phyloP scores from a whole-genome alignment of 345 rosid species.

The Turnera subulata region DNA sequence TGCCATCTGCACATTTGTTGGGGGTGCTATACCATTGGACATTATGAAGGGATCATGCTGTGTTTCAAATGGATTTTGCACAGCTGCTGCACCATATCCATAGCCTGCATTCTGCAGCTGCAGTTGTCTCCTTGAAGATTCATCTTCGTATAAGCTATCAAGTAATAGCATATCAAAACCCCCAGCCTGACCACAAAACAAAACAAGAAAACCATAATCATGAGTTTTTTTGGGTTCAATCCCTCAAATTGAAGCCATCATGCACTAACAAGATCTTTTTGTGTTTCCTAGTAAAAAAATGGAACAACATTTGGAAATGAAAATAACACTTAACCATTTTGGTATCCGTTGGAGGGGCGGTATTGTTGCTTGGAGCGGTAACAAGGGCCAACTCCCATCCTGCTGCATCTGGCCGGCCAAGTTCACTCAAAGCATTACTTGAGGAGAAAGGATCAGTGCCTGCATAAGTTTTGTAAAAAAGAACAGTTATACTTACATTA shows the following conservation, averaged over 20 bases:
- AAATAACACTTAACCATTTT: slow-evolving; percentile 67
- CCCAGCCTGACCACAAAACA: slow-evolving; percentile 68
- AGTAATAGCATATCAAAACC: slow-evolving; percentile 83
- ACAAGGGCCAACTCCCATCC: slow-evolving; percentile 99
- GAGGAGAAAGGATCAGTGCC: slow-evolving; percentile 39
- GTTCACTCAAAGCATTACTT: slow-evolving; percentile 43
- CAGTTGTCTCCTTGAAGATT: slow-evolving; percentile 66
- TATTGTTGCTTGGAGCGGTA: slow-evolving; percentile 55
- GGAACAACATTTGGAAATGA: background rate
- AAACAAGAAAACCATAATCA: slow-evolving; percentile 1
- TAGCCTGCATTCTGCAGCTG: slow-evolving; percentile 77
- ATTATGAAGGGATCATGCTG: slow-evolving; percentile 62
- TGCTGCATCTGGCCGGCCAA: slow-evolving; percentile 36
- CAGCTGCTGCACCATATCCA: slow-evolving; percentile 41
- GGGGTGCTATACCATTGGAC: slow-evolving; percentile 71
- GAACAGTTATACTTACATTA: background rate
- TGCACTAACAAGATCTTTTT: background rate
- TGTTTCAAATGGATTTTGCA: slow-evolving; percentile 51
- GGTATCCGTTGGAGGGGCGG: slow-evolving; percentile 27
- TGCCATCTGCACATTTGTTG: slow-evolving; percentile 82
- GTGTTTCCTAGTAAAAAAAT: background rate
- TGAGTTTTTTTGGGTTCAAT: background rate
- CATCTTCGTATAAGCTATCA: slow-evolving; percentile 90
- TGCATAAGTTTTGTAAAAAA: slow-evolving; percentile 14
- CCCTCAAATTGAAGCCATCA: background rate